Evolutionary conservation across 352 stramenopile species (phyloP).

Genomic region (Globisporangium paroecandrum): DNA sequence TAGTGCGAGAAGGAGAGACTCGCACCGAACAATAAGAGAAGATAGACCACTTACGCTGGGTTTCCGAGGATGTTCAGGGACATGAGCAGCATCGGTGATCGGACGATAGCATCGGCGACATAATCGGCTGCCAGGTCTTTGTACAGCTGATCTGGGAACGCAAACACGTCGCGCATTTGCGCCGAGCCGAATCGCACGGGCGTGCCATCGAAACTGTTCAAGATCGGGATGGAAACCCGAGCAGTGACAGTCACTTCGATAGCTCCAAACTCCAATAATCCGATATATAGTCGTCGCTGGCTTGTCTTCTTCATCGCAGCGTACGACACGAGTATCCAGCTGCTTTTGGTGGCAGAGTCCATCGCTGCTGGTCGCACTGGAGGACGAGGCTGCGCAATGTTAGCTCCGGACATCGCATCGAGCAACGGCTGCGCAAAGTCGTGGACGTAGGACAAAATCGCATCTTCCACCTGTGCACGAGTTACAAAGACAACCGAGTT

Average conservation of each 20-base stretch:
- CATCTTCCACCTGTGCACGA: conserved; percentile 46
- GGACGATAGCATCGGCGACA: conserved; percentile 74
- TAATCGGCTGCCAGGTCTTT: conserved; percentile 85
- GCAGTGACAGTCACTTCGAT: conserved; percentile 71
- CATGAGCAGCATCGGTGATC: conserved; percentile 75
- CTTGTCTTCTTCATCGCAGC: conserved; percentile 28
- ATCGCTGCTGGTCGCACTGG: not conserved
- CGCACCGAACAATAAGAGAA: not conserved
- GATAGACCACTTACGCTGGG: conserved; percentile 55
- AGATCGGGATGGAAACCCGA: conserved; percentile 66
- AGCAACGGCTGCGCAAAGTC: conserved; percentile 42
- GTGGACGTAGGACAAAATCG: conserved; percentile 44
- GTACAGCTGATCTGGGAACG: conserved; percentile 67
- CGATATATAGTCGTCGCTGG: conserved; percentile 63
- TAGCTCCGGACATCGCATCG: conserved; percentile 25
- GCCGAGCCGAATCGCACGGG: conserved; percentile 55
- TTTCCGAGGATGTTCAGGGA: conserved; percentile 86
- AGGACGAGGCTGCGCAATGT: not conserved
- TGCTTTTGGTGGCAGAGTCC: not conserved
- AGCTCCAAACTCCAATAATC: conserved; percentile 49
- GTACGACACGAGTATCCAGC: conserved; percentile 16
- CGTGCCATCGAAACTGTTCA: conserved; percentile 82
- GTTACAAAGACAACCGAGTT: not conserved
- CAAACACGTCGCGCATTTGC: conserved; percentile 66
- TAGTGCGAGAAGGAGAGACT: not conserved